These are phyloP conservation scores for Clavispora asparagi DNA, from an alignment of 805 yeast species.

Conservation along the genomic window DNA sequence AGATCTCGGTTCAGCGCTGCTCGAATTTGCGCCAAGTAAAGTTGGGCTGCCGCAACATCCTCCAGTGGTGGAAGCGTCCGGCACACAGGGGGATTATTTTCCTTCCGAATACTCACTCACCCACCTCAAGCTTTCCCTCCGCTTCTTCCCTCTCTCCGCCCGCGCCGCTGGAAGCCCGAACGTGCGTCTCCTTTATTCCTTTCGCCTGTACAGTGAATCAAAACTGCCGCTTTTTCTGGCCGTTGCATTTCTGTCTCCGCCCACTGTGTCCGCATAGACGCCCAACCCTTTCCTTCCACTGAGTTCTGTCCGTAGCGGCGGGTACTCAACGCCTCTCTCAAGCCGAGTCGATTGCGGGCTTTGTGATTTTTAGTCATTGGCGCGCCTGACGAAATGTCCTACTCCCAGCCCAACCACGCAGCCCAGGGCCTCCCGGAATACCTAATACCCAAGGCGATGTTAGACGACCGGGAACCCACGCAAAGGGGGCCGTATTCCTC, in stretches of 20 bases:
- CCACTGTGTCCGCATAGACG: not conserved
- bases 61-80: not conserved
- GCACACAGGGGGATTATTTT: not conserved
- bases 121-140: not conserved
- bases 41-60: not conserved
- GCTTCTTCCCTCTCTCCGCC: not conserved
- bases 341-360: not conserved
- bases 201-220: not conserved
- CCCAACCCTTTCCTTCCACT: not conserved
- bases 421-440: conserved; percentile 22
- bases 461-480: conserved; percentile 2
- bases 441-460: conserved; percentile 22
- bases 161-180: not conserved
- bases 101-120: not conserved
- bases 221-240: not conserved
- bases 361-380: not conserved
- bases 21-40: no score
- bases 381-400: not conserved
- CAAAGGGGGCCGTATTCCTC: not conserved
- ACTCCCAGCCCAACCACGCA: conserved; percentile 8
- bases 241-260: not conserved
- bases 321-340: no score
- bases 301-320: not conserved
- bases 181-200: not conserved
- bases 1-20: no score